A percentile compares a stretch with the other conserved stretches of the same genome.
Conservation (phyloP, 2,329 filamentous ascomycete species). For the Metarhizium brunneum region DNA sequence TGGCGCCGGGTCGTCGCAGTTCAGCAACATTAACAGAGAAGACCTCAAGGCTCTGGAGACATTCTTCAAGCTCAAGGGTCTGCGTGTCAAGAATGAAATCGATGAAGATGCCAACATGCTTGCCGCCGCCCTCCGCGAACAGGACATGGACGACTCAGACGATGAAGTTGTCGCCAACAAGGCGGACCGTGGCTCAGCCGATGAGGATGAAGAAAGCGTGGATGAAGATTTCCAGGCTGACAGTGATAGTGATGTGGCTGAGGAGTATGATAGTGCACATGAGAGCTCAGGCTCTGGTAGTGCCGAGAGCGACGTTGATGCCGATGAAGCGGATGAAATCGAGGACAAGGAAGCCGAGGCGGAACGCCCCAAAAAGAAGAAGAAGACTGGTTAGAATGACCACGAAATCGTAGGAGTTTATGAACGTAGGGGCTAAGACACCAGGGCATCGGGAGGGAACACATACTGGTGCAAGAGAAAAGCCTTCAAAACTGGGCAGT, state of each 20-base stretch:
- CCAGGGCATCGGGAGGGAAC: no score
- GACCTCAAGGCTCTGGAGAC: conserved; percentile 93
- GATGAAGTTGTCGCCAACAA: conserved; percentile 65
- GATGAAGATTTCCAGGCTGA: conserved; percentile 95
- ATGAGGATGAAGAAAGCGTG: conserved; percentile 90
- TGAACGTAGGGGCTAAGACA: background rate
- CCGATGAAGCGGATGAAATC: conserved; percentile 31
- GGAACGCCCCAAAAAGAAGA: conserved; percentile 42
- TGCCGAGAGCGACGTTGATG: conserved; percentile 40
- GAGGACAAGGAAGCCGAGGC: conserved; percentile 33
- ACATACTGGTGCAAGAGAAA: no score
- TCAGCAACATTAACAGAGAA: conserved; percentile 98
- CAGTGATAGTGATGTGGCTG: conserved; percentile 88
- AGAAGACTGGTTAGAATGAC: conserved; percentile 22
- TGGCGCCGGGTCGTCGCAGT: conserved; percentile 81
- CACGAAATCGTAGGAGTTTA: background rate
- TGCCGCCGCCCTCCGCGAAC: conserved; percentile 73
- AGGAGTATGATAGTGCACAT: conserved; percentile 89
- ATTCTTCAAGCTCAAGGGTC: conserved; percentile 92
- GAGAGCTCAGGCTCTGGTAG: conserved; percentile 72
- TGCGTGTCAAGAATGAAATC: conserved; percentile 98
- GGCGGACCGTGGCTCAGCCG: conserved; percentile 78
- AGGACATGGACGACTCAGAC: conserved; percentile 75
- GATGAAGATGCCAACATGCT: conserved; percentile 80
- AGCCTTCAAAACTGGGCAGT: no score